Conservation (phyloP, 2,329 filamentous ascomycete species). For the Colletotrichum horii region DNA sequence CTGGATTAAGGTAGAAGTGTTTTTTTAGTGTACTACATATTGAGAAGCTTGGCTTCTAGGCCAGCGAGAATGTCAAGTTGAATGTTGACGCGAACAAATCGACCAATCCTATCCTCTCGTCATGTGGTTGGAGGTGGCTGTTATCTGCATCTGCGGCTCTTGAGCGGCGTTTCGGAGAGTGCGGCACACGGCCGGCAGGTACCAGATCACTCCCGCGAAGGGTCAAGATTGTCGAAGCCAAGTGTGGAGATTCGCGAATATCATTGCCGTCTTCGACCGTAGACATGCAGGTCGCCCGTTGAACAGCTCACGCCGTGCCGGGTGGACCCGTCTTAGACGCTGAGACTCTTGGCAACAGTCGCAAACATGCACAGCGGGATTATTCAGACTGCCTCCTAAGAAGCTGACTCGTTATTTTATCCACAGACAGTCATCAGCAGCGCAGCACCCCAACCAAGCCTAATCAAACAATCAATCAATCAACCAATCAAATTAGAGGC, state of each 20-base stretch:
- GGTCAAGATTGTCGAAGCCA: background rate
- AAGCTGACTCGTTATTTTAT: background rate
- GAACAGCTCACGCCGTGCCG: background rate
- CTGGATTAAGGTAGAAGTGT: fast-evolving
- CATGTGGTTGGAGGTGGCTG: background rate
- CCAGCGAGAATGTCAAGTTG: fast-evolving
- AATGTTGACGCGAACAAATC: background rate
- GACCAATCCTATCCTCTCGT: background rate
- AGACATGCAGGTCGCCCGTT: background rate
- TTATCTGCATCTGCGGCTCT: background rate
- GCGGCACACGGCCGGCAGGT: background rate
- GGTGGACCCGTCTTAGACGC: background rate
- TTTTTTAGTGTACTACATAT: background rate
- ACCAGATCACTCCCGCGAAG: background rate
- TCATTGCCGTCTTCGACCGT: background rate
- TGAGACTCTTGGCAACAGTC: background rate
- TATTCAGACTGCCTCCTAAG: background rate
- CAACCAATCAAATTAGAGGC: no score
- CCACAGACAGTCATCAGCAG: background rate
- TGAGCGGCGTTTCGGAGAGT: background rate
- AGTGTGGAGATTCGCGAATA: background rate
- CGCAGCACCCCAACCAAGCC: no score
- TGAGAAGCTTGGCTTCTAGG: background rate
- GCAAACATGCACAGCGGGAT: background rate
- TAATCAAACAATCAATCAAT: no score